These are phyloP conservation scores for Yarrowia phangngaensis DNA, from an alignment of 805 yeast genomes.

Conservation along the genomic window DNA sequence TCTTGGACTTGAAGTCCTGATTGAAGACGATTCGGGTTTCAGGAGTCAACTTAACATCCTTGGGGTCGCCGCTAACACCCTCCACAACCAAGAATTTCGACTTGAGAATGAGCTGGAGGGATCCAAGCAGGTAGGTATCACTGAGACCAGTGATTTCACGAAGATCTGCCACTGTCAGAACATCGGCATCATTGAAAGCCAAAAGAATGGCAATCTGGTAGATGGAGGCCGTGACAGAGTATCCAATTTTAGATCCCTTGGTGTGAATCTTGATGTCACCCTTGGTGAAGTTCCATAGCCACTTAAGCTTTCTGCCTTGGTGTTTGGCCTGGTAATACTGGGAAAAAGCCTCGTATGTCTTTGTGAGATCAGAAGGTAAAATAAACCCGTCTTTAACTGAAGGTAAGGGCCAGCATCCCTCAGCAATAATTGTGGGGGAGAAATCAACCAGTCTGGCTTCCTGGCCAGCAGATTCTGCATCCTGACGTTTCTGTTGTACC, in stretches of 20 bases:
- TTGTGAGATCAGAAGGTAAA: slow-evolving; percentile 64
- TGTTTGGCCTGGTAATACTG: slow-evolving; percentile 70
- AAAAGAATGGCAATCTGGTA: slow-evolving; percentile 83
- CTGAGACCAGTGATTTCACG: slow-evolving; percentile 65
- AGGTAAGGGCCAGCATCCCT: slow-evolving; percentile 82
- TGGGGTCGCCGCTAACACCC: slow-evolving; percentile 48
- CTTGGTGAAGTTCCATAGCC: slow-evolving; percentile 95
- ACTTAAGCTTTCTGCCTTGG: slow-evolving; percentile 80
- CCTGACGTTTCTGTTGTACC: slow-evolving; percentile 39
- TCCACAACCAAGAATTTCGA: slow-evolving; percentile 66
- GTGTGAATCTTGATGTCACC: slow-evolving; percentile 88
- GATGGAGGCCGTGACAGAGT: slow-evolving; percentile 67
- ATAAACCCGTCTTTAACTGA: slow-evolving; percentile 48
- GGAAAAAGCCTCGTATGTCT: slow-evolving; percentile 63
- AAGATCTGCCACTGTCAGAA: slow-evolving; percentile 58
- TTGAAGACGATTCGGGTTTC: slow-evolving; percentile 66
- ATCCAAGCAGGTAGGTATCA: slow-evolving; percentile 62
- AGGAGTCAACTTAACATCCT: slow-evolving; percentile 34
- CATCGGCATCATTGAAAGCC: slow-evolving; percentile 70
- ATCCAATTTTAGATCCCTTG: slow-evolving; percentile 60
- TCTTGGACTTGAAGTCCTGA: slow-evolving; percentile 78
- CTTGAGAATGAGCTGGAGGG: slow-evolving; percentile 73
- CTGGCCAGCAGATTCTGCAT: slow-evolving; percentile 35
- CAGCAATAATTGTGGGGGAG: slow-evolving; percentile 75
- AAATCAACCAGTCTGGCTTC: slow-evolving; percentile 47